Conservation (phyloP, 179 eudicot species). For the Spergularia azorica region DNA sequence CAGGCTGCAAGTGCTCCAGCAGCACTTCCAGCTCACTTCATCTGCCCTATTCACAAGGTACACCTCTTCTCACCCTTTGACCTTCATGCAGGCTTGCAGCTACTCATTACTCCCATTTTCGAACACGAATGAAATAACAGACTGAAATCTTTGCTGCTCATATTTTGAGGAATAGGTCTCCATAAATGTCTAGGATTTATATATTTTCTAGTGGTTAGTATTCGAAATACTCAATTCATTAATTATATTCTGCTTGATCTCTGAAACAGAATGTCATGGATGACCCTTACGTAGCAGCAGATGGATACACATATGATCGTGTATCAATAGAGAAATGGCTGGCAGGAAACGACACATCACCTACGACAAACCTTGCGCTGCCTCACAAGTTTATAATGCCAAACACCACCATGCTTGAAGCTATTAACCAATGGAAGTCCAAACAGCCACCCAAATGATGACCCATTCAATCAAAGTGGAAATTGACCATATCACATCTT, state of each 20-base stretch:
- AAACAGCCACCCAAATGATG: conserved; percentile 13
- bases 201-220: too few relatives aligned
- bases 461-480: too few relatives aligned
- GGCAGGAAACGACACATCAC: conserved; percentile 47
- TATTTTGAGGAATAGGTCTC: neutral
- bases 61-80: conserved; percentile 11
- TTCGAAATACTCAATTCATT: neutral
- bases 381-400: conserved; percentile 52
- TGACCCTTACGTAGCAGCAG: conserved; percentile 85
- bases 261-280: conserved; percentile 65
- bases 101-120: neutral
- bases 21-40: conserved; percentile 55
- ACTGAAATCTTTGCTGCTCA: too few relatives aligned
- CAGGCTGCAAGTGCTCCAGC: conserved; percentile 33
- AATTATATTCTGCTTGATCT: neutral
- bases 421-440: conserved; percentile 57
- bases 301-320: conserved; percentile 77
- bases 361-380: conserved; percentile 49
- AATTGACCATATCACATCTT: too few relatives aligned
- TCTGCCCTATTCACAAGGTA: conserved; percentile 80
- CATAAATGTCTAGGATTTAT: neutral
- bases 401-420: conserved; percentile 57
- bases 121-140: neutral
- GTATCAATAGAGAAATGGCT: conserved; percentile 66
- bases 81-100: neutral